Conservation (phyloP, 2,329 filamentous ascomycete genomes). For the Chrysoporthe austroafricana region DNA sequence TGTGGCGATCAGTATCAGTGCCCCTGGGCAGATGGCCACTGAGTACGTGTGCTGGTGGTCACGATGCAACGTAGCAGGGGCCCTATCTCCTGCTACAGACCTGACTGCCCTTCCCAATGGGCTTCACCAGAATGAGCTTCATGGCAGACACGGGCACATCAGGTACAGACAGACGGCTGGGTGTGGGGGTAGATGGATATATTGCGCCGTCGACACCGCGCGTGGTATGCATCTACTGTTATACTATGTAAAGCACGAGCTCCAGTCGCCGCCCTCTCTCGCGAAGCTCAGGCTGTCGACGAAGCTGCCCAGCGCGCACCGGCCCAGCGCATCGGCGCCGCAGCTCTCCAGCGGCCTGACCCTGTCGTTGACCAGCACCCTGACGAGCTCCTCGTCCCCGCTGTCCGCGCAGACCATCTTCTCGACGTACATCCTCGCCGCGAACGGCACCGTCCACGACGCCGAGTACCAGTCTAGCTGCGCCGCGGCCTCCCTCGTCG, state of each 20-base stretch:
- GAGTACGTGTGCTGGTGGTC: too few species aligned
- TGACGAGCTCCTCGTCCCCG: constrained; percentile 67
- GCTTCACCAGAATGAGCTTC: too few species aligned
- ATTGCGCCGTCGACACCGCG: background rate
- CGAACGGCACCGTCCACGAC: constrained; percentile 82
- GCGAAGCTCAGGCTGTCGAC: constrained; percentile 78
- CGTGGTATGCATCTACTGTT: too few species aligned
- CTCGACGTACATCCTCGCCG: constrained; percentile 80
- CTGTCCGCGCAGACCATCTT: constrained; percentile 69
- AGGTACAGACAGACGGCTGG: background rate
- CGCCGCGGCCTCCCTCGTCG: constrained; percentile 43
- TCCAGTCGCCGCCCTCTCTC: constrained; percentile 73
- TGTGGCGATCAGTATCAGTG: too few species aligned
- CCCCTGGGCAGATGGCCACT: too few species aligned
- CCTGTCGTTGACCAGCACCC: constrained; percentile 82
- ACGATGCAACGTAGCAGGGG: too few species aligned
- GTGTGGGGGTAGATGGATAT: background rate
- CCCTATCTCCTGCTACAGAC: too few species aligned
- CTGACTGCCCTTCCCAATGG: too few species aligned
- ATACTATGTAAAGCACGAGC: constrained; percentile 56
- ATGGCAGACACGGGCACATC: too few species aligned
- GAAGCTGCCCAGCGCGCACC: constrained; percentile 72
- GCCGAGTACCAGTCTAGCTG: constrained; percentile 70
- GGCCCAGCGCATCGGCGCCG: constrained; percentile 68
- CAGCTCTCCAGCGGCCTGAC: constrained; percentile 76